phyloP scores from a whole-genome alignment of 1,284 basidiomycete genomes.

The Pseudozyma flocculosa region DNA sequence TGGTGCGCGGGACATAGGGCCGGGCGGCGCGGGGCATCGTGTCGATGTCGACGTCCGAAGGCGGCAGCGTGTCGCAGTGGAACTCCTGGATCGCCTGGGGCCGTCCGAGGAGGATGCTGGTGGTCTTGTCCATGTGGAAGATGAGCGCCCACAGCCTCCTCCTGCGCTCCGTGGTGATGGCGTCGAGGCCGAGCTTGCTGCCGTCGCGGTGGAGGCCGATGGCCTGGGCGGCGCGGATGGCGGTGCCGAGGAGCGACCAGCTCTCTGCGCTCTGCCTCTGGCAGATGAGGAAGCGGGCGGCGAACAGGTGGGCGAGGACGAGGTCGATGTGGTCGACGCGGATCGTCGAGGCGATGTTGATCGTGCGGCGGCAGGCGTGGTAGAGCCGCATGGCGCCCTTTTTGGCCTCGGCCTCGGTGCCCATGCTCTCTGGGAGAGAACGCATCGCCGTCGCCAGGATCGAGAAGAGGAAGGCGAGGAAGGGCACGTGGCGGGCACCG shows the following conservation, averaged over 20 bases:
- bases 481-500: conserved; percentile 74
- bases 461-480: conserved; percentile 85
- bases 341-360: conserved; percentile 47
- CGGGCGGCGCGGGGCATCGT: conserved; percentile 57
- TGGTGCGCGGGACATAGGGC: conserved; percentile 22
- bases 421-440: conserved; percentile 73
- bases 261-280: conserved; percentile 86
- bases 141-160: conserved; percentile 90
- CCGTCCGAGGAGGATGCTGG: conserved; percentile 78
- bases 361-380: conserved; percentile 67
- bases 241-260: conserved; percentile 91
- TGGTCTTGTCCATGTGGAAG: conserved; percentile 87
- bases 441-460: conserved; percentile 86
- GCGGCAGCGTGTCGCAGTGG: conserved; percentile 75
- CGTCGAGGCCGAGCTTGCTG: conserved; percentile 64
- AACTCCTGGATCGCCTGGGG: conserved; percentile 76
- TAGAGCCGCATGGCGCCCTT: conserved; percentile 43
- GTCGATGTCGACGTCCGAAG: conserved; percentile 75
- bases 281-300: conserved; percentile 85
- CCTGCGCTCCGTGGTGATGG: conserved; percentile 80
- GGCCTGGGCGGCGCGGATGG: conserved; percentile 88
- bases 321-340: conserved; percentile 54
- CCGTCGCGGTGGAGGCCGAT: conserved; percentile 90
- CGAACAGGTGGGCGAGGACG: conserved; percentile 48
- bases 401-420: conserved; percentile 39